Evolutionary conservation across 2,329 filamentous ascomycete genomes (phyloP), one percentile per base, ranked within the genome.

Genomic region (Zymoseptoria tritici): DNA sequence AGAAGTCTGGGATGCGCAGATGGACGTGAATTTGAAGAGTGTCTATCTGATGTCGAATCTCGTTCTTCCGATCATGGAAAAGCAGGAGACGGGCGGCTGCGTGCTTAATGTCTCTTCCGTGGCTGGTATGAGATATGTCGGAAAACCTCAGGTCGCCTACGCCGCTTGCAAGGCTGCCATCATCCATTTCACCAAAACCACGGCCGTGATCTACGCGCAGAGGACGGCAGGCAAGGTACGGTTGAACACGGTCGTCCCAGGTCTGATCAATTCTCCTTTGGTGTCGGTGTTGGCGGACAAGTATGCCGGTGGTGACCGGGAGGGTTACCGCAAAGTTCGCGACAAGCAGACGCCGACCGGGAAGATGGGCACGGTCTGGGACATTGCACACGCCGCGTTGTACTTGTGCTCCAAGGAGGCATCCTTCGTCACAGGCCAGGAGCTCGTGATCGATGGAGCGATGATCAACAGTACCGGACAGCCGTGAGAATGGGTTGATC

Each of bases 141-240:
- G 74, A 46, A 80, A 80, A 62, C 76, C 78, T 4, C 82, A 85
- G 65, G 75, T 85, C 1, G 82, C 78, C 0, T 84, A 85, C 64
- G 79, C 78, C 74, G 87, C 88, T 19, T 89, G 86, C 75, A 92
- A 92, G 81, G 88, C 89, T 5, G 89, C 86, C 68, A 86, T 91
- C 51, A 83, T 90, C 67, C 86, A 90, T 73, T 83, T 91, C 58
- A 87, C 85, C 74, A 90, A 89, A 78, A 90, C 87, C 2, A 84
- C 93, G 13, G 89, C 88, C 52, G 88, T 84, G 1, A 78, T 81
- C 0, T 83, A 83, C 64, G 80, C 80, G 0, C 55, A 69, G 56
- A 58, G 66, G 52, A 68, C 65, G 4, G 62, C 64, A 1, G 76
- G 75, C 13, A 75, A 76, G 0, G 75, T 84, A 3, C 69, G 81